phyloP scores from a whole-genome alignment of 768 basidiomycete genomes.

The Ephemerocybe angulata region DNA sequence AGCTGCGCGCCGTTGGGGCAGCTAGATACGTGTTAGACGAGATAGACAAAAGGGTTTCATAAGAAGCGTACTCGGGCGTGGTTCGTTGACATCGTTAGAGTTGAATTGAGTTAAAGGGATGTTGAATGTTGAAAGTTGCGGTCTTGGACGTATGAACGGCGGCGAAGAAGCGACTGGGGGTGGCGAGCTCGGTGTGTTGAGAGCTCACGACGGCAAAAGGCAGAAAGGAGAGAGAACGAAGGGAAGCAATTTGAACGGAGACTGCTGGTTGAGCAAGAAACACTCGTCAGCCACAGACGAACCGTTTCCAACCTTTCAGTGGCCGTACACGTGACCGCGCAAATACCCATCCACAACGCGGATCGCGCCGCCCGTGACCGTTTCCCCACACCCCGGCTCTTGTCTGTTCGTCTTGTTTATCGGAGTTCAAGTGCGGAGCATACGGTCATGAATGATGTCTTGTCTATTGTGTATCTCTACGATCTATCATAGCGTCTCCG shows the following conservation, averaged over 20 bases:
- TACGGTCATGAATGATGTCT: too few species aligned
- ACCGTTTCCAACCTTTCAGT: conserved; percentile 16
- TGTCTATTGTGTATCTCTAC: too few species aligned
- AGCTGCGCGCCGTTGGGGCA: conserved; percentile 65
- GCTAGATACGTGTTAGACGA: conserved; percentile 32
- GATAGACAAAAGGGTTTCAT: conserved; percentile 10
- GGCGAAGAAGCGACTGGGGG: conserved; percentile 10
- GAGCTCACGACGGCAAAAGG: conserved; percentile 20
- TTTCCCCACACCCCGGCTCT: too few species aligned
- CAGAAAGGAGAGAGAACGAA: conserved; percentile 26
- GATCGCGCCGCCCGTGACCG: background rate
- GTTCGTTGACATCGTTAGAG: conserved; percentile 55
- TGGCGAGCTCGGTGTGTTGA: conserved; percentile 9
- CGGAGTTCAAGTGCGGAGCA: too few species aligned
- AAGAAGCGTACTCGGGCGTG: conserved; percentile 53
- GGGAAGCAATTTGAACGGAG: conserved; percentile 22
- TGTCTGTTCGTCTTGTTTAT: too few species aligned
- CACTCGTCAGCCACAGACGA: conserved; percentile 39
- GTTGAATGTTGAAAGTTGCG: conserved; percentile 20
- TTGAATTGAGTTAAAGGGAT: conserved; percentile 17
- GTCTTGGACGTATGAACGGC: conserved; percentile 28
- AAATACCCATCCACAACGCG: conserved; percentile 10
- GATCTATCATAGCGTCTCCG: too few species aligned
- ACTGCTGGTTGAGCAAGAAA: conserved; percentile 21
- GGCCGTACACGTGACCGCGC: conserved; percentile 25